Conservation (phyloP, 164 flowering plant species). For the Macadamia tetraphylla region DNA sequence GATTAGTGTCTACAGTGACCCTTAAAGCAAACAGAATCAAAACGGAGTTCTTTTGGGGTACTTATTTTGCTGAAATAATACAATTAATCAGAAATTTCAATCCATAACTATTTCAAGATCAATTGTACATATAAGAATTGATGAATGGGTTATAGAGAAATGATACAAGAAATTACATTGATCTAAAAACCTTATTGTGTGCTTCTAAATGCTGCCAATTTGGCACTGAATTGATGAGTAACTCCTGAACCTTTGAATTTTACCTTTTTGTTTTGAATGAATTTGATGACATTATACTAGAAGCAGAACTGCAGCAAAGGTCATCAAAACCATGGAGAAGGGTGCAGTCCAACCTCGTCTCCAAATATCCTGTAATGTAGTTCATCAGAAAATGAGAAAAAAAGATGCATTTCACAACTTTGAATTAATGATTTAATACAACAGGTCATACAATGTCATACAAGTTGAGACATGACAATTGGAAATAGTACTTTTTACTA, state of each 20-base stretch:
- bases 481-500: too few relatives aligned
- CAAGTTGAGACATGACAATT: too few relatives aligned
- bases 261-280: not conserved
- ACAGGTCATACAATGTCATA: too few relatives aligned
- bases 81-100: conserved; percentile 7
- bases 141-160: conserved; percentile 6
- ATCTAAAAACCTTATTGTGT: too few relatives aligned
- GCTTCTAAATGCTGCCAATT: not conserved
- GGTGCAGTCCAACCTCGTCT: not conserved
- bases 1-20: too few relatives aligned
- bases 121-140: too few relatives aligned
- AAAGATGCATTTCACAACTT: too few relatives aligned
- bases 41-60: too few relatives aligned
- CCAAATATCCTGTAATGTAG: too few relatives aligned
- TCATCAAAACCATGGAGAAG: not conserved
- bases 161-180: not conserved
- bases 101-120: not conserved
- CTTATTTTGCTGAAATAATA: conserved; percentile 2
- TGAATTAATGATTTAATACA: too few relatives aligned
- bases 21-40: too few relatives aligned
- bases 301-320: conserved; percentile 7
- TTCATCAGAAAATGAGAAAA: too few relatives aligned
- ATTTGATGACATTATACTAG: not conserved
- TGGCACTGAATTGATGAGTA: not conserved
- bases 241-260: not conserved